Evolutionary conservation across 2,329 filamentous ascomycete species (phyloP).

Genomic region (Epichloe bromicola): DNA sequence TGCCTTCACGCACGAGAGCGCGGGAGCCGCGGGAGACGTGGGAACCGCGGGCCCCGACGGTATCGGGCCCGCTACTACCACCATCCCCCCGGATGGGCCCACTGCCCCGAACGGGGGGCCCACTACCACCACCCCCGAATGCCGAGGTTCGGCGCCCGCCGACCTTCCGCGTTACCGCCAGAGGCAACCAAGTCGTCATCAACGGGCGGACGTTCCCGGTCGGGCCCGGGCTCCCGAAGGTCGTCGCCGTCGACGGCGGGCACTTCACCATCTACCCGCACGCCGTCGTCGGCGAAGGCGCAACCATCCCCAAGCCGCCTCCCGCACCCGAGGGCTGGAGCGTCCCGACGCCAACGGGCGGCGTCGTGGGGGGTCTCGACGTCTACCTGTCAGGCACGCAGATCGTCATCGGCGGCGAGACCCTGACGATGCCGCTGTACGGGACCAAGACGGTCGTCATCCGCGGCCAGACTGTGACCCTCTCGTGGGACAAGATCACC

Average conservation of each 20-base stretch:
- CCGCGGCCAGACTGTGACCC: constrained; percentile 18
- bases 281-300: constrained; percentile 30
- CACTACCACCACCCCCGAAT: not conserved
- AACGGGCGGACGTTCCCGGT: constrained; percentile 32
- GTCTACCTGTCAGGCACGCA: constrained; percentile 29
- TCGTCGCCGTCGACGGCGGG: constrained; percentile 27
- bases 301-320: constrained; percentile 29
- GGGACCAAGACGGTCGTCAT: constrained; percentile 22
- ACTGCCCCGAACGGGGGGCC: not conserved
- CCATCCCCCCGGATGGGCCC: no score
- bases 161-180: constrained; percentile 29
- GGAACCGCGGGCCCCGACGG: not conserved
- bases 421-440: constrained; percentile 26
- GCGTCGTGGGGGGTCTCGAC: constrained; percentile 24
- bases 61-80: not conserved
- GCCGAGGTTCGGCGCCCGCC: constrained; percentile 6
- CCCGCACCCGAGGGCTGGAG: constrained; percentile 17
- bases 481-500: constrained; percentile 22
- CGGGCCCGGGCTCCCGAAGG: constrained; percentile 24
- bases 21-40: not conserved
- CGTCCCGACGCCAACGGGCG: constrained; percentile 23
- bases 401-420: constrained; percentile 28
- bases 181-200: constrained; percentile 32
- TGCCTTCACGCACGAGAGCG: constrained; percentile 10
- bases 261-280: constrained; percentile 37